Percentiles rank a stretch among this genome's conserved stretches.
phyloP scores from a whole-genome alignment of 352 stramenopile species.

The Phytophthora citrophthora region DNA sequence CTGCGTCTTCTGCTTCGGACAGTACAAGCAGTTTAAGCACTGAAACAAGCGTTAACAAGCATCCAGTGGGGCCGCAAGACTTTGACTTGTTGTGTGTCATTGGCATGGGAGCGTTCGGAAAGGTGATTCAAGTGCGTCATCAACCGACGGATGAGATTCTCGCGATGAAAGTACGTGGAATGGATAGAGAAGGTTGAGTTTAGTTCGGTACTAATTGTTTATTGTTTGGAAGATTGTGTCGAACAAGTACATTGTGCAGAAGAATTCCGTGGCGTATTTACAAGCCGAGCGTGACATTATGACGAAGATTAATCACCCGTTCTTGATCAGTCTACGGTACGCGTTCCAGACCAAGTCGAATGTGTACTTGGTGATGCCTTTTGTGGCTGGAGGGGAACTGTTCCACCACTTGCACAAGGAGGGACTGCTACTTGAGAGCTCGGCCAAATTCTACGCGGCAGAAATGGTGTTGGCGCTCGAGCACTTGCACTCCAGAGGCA shows the following conservation, averaged over 20 bases:
- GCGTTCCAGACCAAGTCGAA: conserved; percentile 86
- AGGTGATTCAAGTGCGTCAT: conserved; percentile 88
- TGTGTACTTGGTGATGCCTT: conserved; percentile 87
- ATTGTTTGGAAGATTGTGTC: conserved; percentile 63
- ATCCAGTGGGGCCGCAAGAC: conserved; percentile 63
- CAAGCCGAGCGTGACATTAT: conserved; percentile 87
- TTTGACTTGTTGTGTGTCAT: conserved; percentile 88
- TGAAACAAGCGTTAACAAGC: conserved; percentile 12
- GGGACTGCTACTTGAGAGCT: conserved; percentile 68
- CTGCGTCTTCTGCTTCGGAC: conserved; percentile 4
- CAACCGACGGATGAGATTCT: conserved; percentile 75
- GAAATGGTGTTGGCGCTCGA: conserved; percentile 87
- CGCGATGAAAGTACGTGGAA: conserved; percentile 77
- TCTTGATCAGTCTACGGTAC: conserved; percentile 80
- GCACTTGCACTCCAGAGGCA: conserved; percentile 75
- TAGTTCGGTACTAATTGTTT: not conserved
- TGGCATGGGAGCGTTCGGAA: conserved; percentile 84
- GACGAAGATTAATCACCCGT: conserved; percentile 88
- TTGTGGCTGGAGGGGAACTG: conserved; percentile 70
- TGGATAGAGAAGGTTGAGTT: not conserved
- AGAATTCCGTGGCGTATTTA: conserved; percentile 81
- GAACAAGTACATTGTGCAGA: conserved; percentile 88
- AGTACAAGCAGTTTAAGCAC: conserved; percentile 29
- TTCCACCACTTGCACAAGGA: conserved; percentile 75
- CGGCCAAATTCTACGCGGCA: conserved; percentile 82